A percentile compares a stretch with the other conserved stretches of the same genome.
These are phyloP conservation scores for Lactarius psammicola DNA, from an alignment of 768 basidiomycete genomes.

Conservation along the genomic window DNA sequence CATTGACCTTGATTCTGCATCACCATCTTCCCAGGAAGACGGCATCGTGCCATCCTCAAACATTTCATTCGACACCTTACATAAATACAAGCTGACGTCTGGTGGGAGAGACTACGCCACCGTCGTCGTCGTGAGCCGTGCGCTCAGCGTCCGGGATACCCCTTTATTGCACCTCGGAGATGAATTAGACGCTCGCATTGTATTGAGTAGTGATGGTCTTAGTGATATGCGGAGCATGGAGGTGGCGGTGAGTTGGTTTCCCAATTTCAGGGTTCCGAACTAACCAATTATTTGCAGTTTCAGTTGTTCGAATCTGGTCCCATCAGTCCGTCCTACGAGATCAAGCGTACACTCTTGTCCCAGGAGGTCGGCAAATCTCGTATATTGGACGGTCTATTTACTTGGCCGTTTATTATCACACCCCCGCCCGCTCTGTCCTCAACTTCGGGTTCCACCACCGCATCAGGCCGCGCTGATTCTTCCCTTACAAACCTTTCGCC, in stretches of 20 bases:
- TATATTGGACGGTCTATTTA: neutral
- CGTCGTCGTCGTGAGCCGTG: constrained; percentile 14
- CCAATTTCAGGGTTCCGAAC: too few relatives aligned
- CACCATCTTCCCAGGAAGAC: neutral
- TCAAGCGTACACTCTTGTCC: constrained; percentile 1
- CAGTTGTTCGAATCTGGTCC: constrained; percentile 12
- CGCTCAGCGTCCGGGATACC: neutral
- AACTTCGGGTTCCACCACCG: neutral
- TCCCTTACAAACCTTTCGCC: neutral
- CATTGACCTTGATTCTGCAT: neutral
- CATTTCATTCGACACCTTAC: neutral
- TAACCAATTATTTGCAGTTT: neutral
- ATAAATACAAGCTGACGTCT: constrained; percentile 9
- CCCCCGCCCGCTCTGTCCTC: neutral
- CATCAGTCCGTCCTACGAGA: neutral
- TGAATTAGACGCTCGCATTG: constrained; percentile 11
- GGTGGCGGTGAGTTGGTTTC: constrained; percentile 15
- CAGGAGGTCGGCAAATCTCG: constrained; percentile 6
- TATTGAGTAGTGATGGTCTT: constrained; percentile 3
- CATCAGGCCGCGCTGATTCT: neutral
- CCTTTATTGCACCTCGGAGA: constrained; percentile 21
- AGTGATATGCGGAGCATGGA: constrained; percentile 16
- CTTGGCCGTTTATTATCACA: constrained; percentile 20
- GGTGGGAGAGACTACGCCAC: constrained; percentile 21
- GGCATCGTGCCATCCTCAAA: neutral